phyloP scores from a whole-genome alignment of 345 rosid genomes.

The Aurinia saxatilis region DNA sequence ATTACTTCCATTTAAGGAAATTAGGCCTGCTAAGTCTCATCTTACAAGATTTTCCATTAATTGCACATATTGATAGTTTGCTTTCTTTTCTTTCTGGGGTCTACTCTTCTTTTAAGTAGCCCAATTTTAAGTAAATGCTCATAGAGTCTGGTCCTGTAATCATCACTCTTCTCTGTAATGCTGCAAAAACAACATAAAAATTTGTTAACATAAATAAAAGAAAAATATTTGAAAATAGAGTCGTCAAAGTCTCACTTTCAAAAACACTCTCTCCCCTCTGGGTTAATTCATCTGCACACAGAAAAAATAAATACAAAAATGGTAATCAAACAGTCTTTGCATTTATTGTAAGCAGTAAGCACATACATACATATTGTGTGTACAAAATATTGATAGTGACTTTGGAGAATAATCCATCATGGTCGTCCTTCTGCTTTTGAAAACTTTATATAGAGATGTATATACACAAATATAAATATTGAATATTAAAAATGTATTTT shows the following conservation, averaged over 20 bases:
- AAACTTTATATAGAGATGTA: slow-evolving; percentile 5
- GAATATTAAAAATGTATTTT: neutral
- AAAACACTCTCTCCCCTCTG: slow-evolving; percentile 27
- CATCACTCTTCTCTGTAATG: slow-evolving; percentile 40
- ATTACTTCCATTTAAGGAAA: slow-evolving; percentile 21
- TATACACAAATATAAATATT: neutral
- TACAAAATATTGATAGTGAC: slow-evolving; percentile 52
- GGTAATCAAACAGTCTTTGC: slow-evolving; percentile 30
- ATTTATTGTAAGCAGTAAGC: slow-evolving; percentile 32
- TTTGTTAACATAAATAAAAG: too few relatives aligned
- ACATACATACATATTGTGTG: slow-evolving; percentile 32
- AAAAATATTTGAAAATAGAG: slow-evolving; percentile 8
- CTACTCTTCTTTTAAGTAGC: slow-evolving; percentile 19
- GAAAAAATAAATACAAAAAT: slow-evolving; percentile 26
- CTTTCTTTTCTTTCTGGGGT: slow-evolving; percentile 14
- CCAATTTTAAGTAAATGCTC: slow-evolving; percentile 7
- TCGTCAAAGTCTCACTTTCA: slow-evolving; percentile 29
- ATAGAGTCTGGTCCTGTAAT: slow-evolving; percentile 55
- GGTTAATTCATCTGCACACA: slow-evolving; percentile 29
- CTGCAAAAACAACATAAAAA: slow-evolving; percentile 2
- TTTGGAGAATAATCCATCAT: slow-evolving; percentile 65
- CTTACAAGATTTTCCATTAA: slow-evolving; percentile 10
- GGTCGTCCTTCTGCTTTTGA: slow-evolving; percentile 46
- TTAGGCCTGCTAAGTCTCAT: slow-evolving; percentile 23
- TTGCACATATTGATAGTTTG: slow-evolving; percentile 18